These are phyloP conservation scores for Phycomyces blakesleeanus DNA, from an alignment of 192 early-diverging fungal species.

Conservation along the genomic window DNA sequence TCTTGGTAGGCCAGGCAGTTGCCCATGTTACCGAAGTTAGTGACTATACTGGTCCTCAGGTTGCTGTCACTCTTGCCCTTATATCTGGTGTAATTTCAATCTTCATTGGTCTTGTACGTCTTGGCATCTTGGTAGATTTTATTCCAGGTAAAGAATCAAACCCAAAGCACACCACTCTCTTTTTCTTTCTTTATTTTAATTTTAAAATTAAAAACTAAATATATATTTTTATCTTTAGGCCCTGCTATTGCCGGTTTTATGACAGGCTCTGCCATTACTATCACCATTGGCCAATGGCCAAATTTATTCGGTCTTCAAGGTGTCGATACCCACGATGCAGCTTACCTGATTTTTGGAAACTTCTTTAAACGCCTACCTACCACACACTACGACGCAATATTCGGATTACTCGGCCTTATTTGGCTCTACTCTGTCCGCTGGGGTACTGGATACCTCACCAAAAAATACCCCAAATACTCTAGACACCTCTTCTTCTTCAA, in stretches of 20 bases:
- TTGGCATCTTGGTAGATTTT: slow-evolving; percentile 89
- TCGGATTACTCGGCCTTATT: slow-evolving; percentile 50
- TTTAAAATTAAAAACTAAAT: background rate
- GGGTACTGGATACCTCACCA: slow-evolving; percentile 23
- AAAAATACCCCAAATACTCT: slow-evolving; percentile 44
- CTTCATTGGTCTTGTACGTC: slow-evolving; percentile 73
- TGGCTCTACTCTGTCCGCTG: slow-evolving; percentile 42
- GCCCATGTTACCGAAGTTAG: slow-evolving; percentile 31
- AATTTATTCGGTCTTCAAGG: slow-evolving; percentile 73
- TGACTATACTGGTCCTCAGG: slow-evolving; percentile 40
- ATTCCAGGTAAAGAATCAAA: slow-evolving; percentile 55
- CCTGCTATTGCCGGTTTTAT: slow-evolving; percentile 87
- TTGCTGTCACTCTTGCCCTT: slow-evolving; percentile 64
- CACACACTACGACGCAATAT: slow-evolving; percentile 55
- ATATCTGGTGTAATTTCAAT: slow-evolving; percentile 70
- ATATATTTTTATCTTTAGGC: slow-evolving; percentile 22
- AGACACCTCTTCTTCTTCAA: slow-evolving; percentile 61
- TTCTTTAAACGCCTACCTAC: slow-evolving; percentile 45
- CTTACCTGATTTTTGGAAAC: slow-evolving; percentile 49
- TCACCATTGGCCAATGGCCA: slow-evolving; percentile 71
- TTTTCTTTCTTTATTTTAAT: no score
- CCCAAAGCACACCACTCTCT: no score
- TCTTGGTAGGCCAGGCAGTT: slow-evolving; percentile 67
- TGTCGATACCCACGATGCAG: slow-evolving; percentile 68
- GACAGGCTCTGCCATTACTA: slow-evolving; percentile 75